A percentile compares a stretch with the other conserved stretches of the same genome.
These are phyloP conservation scores for Aspergillus intermedius DNA, from an alignment of 2,329 filamentous ascomycete species.

Conservation along the genomic window DNA sequence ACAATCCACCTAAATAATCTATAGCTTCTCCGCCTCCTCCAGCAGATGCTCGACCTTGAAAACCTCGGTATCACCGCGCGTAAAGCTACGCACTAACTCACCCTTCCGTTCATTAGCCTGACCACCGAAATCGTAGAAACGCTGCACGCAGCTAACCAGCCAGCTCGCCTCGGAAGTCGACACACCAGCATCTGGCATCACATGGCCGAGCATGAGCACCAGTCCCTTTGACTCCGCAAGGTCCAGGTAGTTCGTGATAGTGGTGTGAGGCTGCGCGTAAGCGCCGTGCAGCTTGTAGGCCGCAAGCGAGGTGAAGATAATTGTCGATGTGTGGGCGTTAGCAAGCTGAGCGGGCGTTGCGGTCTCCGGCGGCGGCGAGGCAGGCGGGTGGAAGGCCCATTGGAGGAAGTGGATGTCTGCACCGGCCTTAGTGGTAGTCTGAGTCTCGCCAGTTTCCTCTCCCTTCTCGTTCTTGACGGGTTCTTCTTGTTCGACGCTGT, in stretches of 20 bases:
- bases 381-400: slow-evolving; percentile 77
- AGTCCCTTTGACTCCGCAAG: slow-evolving; percentile 66
- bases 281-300: slow-evolving; percentile 89
- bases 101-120: slow-evolving; percentile 55
- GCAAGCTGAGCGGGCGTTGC: slow-evolving; percentile 29
- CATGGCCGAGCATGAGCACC: slow-evolving; percentile 77
- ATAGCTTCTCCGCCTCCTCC: slow-evolving; percentile 80
- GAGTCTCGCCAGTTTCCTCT: slow-evolving; percentile 4
- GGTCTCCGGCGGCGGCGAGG: slow-evolving; percentile 22
- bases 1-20: slow-evolving; percentile 11
- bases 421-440: slow-evolving; percentile 41
- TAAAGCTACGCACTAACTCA: slow-evolving; percentile 74
- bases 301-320: slow-evolving; percentile 89
- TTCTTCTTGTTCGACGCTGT: slow-evolving; percentile 16
- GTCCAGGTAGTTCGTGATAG: slow-evolving; percentile 84
- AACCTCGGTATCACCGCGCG: slow-evolving; percentile 59
- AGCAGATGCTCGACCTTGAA: slow-evolving; percentile 82
- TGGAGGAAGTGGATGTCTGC: slow-evolving; percentile 95
- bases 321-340: slow-evolving; percentile 57
- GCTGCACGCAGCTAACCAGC: slow-evolving; percentile 86
- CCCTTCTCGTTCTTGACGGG: slow-evolving; percentile 19
- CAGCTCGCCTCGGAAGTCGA: slow-evolving; percentile 77
- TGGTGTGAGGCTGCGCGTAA: slow-evolving; percentile 87
- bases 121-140: slow-evolving; percentile 69
- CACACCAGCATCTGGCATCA: slow-evolving; percentile 70